These are phyloP conservation scores for Coemansia sp. DNA, from an alignment of 192 early-diverging fungal species.

Conservation along the genomic window DNA sequence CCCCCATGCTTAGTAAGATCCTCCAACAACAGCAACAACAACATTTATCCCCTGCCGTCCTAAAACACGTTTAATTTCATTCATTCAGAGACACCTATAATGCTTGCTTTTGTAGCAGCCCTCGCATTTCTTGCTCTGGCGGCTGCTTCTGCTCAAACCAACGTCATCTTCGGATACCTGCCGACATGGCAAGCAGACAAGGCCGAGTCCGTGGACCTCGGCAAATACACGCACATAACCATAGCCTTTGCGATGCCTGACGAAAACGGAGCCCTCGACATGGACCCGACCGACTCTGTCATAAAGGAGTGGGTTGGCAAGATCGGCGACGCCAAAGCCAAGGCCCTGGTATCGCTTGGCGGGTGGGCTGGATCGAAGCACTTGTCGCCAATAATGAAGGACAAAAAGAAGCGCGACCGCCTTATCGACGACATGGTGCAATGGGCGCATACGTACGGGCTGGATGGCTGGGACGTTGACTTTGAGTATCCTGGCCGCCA, in stretches of 20 bases:
- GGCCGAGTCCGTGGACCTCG: constrained; percentile 44
- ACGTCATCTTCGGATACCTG: constrained; percentile 54
- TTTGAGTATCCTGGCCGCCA: constrained; percentile 71
- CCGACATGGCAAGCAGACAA: constrained; percentile 49
- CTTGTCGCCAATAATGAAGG: constrained; percentile 60
- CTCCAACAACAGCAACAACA: no score
- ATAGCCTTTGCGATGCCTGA: constrained; percentile 65
- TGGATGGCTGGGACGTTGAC: constrained; percentile 80
- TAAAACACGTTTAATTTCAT: not conserved
- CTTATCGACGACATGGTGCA: constrained; percentile 59
- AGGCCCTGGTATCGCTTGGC: constrained; percentile 67
- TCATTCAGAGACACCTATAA: not conserved
- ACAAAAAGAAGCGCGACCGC: constrained; percentile 35
- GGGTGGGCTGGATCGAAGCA: constrained; percentile 70
- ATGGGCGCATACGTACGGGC: constrained; percentile 55
- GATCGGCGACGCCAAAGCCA: constrained; percentile 54
- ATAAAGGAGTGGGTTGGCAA: constrained; percentile 50
- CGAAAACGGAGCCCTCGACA: constrained; percentile 35
- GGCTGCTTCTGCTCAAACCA: constrained; percentile 1
- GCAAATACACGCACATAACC: constrained; percentile 69
- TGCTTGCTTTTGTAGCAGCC: not conserved
- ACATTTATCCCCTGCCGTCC: not conserved
- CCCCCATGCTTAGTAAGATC: no score
- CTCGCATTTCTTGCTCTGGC: not conserved
- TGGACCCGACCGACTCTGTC: constrained; percentile 32